Percentiles rank a stretch among this genome's conserved stretches.
phyloP scores from a whole-genome alignment of 2,329 filamentous ascomycete genomes.

The Neofusicoccum sp. region DNA sequence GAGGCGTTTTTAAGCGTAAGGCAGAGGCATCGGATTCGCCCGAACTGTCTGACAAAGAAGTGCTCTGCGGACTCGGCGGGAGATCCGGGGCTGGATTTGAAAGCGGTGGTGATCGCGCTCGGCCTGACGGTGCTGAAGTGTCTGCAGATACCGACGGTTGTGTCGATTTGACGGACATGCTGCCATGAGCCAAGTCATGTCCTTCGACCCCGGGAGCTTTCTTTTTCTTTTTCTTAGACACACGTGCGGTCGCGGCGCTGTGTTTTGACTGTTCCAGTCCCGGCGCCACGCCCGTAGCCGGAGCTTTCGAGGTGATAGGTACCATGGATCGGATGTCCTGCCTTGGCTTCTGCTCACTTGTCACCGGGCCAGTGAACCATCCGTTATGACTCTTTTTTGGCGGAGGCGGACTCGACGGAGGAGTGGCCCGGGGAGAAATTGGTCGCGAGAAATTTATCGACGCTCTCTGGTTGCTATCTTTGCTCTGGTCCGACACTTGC shows the following conservation, averaged over 20 bases:
- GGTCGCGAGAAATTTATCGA: conserved; percentile 56
- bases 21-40: background rate
- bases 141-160: conserved; percentile 44
- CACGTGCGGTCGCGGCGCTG: conserved; percentile 37
- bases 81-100: background rate
- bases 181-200: conserved; percentile 49
- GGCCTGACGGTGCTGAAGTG: background rate
- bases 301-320: conserved; percentile 26
- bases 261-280: conserved; percentile 34
- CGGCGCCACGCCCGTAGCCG: conserved; percentile 23
- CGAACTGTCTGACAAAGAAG: conserved; percentile 7
- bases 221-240: conserved; percentile 43
- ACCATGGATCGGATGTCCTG: conserved; percentile 16
- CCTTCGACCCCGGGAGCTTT: conserved; percentile 37
- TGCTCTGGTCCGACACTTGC: conserved; percentile 44
- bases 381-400: conserved; percentile 26
- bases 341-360: conserved; percentile 23
- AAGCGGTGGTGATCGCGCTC: background rate
- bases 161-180: conserved; percentile 50
- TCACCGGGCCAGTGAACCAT: conserved; percentile 41
- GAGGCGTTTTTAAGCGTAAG: background rate
- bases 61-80: conserved; percentile 14
- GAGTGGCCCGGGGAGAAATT: conserved; percentile 46
- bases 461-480: conserved; percentile 42
- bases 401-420: conserved; percentile 20